phyloP scores from a whole-genome alignment of 1,284 basidiomycete genomes.

The Cerrena zonata region DNA sequence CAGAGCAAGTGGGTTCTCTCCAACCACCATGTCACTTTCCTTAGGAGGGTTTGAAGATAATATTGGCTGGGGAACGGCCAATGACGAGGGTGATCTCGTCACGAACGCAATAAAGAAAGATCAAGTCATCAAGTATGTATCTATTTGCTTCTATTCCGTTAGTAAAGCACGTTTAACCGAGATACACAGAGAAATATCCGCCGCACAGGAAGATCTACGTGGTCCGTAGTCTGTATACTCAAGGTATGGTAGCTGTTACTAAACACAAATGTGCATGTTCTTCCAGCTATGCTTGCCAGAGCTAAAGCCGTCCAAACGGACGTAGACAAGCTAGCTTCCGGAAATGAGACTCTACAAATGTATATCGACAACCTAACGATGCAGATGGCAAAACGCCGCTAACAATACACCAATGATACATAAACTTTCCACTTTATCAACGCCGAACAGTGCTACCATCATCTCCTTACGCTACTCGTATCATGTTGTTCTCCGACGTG shows the following conservation, averaged over 20 bases:
- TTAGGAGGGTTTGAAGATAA: slow-evolving; percentile 45
- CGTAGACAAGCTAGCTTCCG: slow-evolving; percentile 68
- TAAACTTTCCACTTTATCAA: too few relatives aligned
- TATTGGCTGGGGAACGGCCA: slow-evolving; percentile 51
- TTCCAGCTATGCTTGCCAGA: slow-evolving; percentile 58
- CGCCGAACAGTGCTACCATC: too few relatives aligned
- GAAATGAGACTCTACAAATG: slow-evolving; percentile 78
- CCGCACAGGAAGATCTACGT: slow-evolving; percentile 68
- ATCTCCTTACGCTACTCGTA: neutral
- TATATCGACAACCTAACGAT: slow-evolving; percentile 84
- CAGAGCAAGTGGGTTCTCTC: neutral
- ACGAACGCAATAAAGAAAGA: slow-evolving; percentile 72
- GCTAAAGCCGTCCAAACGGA: slow-evolving; percentile 68
- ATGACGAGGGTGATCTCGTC: slow-evolving; percentile 52
- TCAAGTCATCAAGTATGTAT: slow-evolving; percentile 48
- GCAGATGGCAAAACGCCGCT: slow-evolving; percentile 74
- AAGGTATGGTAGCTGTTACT: neutral
- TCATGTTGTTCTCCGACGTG: neutral
- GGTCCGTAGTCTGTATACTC: slow-evolving; percentile 38
- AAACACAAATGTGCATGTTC: neutral
- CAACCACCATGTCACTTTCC: slow-evolving; percentile 30
- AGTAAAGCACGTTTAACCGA: neutral
- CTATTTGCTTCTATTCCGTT: neutral
- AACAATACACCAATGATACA: slow-evolving; percentile 19
- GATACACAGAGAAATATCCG: slow-evolving; percentile 55